Evolutionary conservation across 192 early-diverging fungal species (phyloP).

Genomic region (Jimgerdemannia flammicorona): DNA sequence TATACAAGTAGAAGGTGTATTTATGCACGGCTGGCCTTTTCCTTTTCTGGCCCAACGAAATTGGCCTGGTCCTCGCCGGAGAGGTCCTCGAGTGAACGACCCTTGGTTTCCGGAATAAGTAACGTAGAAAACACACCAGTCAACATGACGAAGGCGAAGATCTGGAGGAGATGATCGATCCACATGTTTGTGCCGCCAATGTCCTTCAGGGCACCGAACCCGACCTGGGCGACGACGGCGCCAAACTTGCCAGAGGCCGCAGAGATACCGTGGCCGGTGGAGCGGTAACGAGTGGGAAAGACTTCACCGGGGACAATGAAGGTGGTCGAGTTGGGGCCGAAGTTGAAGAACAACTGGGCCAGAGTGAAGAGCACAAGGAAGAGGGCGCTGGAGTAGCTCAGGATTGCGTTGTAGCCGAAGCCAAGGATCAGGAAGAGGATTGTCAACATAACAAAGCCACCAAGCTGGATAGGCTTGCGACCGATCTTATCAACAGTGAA

Average conservation of each 20-base stretch:
- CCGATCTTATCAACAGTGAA: slow-evolving; percentile 84
- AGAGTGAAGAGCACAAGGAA: slow-evolving; percentile 66
- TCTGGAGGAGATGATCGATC: slow-evolving; percentile 57
- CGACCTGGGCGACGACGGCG: slow-evolving; percentile 71
- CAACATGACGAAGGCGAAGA: slow-evolving; percentile 76
- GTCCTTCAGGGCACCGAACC: slow-evolving; percentile 68
- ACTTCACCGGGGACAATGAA: slow-evolving; percentile 82
- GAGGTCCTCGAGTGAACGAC: slow-evolving; percentile 73
- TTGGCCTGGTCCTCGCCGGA: slow-evolving; percentile 37
- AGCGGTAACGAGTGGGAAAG: slow-evolving; percentile 79
- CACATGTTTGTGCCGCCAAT: slow-evolving; percentile 51
- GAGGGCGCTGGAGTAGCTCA: slow-evolving; percentile 45
- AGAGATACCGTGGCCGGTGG: slow-evolving; percentile 77
- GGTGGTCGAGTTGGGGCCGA: slow-evolving; percentile 92
- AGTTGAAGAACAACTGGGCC: slow-evolving; percentile 86
- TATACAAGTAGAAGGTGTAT: too few relatives aligned
- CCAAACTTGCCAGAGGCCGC: slow-evolving; percentile 79
- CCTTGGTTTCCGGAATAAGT: slow-evolving; percentile 77
- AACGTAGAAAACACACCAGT: slow-evolving; percentile 61
- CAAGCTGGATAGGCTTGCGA: slow-evolving; percentile 88
- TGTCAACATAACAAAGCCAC: slow-evolving; percentile 82
- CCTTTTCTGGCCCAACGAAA: neutral
- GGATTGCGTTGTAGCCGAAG: slow-evolving; percentile 66
- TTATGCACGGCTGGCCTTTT: too few relatives aligned
- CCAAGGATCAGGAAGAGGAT: slow-evolving; percentile 73